Evolutionary conservation across 768 basidiomycete genomes (phyloP).

Genomic region (Lentinula raphanica): DNA sequence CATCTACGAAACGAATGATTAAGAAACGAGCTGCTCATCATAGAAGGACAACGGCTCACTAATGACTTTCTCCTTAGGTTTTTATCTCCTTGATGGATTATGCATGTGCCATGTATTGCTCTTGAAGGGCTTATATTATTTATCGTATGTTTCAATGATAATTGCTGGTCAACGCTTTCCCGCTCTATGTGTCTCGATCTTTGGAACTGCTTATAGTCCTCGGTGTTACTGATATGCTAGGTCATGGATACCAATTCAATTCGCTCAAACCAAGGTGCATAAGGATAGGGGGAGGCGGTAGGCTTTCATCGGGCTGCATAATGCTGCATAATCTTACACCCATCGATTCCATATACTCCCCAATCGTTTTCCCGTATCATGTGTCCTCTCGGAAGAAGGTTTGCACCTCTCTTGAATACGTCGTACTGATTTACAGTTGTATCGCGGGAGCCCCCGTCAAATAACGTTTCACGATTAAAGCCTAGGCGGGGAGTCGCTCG

Average conservation of each 20-base stretch:
- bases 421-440: no score
- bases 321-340: no score
- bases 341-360: no score
- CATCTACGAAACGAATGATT: not conserved
- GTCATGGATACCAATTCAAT: not conserved
- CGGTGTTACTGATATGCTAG: no score
- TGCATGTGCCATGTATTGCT: not conserved
- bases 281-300: no score
- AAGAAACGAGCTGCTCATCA: no score
- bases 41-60: not conserved
- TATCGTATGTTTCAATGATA: not conserved
- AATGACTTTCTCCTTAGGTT: not conserved
- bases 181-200: not conserved
- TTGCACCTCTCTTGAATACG: no score
- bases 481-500: not conserved
- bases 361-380: no score
- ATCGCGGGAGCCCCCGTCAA: no score
- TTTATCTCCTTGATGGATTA: not conserved
- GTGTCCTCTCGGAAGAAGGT: no score
- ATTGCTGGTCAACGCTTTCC: not conserved
- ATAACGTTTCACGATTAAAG: not conserved
- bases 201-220: not conserved
- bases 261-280: not conserved
- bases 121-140: not conserved
- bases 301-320: no score